Evolutionary conservation across 1,284 basidiomycete species (phyloP).

Genomic region (Abortiporus biennis): DNA sequence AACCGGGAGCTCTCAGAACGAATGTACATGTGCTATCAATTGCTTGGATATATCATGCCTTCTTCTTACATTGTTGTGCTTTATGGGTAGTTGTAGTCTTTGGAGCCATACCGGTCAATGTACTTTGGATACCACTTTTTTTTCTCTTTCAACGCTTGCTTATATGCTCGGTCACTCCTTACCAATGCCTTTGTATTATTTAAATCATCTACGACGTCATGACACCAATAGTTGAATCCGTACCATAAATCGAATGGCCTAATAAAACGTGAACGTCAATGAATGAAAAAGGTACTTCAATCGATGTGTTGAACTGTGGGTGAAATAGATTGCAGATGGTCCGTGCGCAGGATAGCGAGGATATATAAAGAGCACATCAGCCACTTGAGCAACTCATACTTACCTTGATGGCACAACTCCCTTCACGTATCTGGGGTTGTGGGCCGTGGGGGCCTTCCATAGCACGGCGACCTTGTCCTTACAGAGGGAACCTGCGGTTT

Average conservation of each 20-base stretch:
- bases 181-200: background rate
- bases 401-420: slow-evolving; percentile 33
- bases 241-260: too few species aligned
- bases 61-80: slow-evolving; percentile 3
- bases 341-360: too few species aligned
- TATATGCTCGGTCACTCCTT: background rate
- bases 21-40: background rate
- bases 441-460: slow-evolving; percentile 45
- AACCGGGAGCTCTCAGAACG: slow-evolving; percentile 1
- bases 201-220: too few species aligned
- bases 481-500: slow-evolving; percentile 40
- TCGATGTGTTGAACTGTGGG: too few species aligned
- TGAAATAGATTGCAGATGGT: too few species aligned
- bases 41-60: too few species aligned
- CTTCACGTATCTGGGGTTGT: slow-evolving; percentile 35
- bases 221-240: too few species aligned
- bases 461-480: slow-evolving; percentile 70
- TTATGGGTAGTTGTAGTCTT: background rate
- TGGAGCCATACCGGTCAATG: too few species aligned
- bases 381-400: slow-evolving; percentile 29
- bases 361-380: too few species aligned
- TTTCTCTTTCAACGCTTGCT: background rate
- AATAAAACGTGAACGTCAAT: too few species aligned
- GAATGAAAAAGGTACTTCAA: too few species aligned
- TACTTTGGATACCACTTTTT: background rate